Percentiles rank a stretch among this genome's conserved stretches.
Conservation (phyloP, 2,329 filamentous ascomycete species). For the Pseudogymnoascus sp. region DNA sequence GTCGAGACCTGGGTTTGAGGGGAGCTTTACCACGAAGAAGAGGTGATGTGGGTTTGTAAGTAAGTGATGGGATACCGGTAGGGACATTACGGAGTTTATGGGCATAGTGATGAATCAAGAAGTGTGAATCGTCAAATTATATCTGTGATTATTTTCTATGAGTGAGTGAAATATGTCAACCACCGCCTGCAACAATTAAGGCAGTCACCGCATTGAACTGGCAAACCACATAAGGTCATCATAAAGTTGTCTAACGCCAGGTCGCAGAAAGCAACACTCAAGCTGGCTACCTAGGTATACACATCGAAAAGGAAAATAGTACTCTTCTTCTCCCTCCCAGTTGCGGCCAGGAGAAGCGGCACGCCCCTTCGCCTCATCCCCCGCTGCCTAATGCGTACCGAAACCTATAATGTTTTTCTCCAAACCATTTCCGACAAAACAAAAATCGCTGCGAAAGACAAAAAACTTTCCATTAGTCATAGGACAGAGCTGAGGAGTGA, state of each 20-base stretch:
- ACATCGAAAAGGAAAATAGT: conserved; percentile 5
- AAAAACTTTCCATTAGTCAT: neutral
- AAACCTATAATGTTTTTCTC: conserved; percentile 1
- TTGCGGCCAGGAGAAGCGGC: neutral
- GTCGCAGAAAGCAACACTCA: conserved; percentile 4
- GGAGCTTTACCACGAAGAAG: conserved; percentile 32
- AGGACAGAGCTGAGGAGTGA: neutral
- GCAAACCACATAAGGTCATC: conserved; percentile 1
- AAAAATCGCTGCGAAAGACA: conserved; percentile 1
- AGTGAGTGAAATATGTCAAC: neutral
- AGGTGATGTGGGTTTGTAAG: conserved; percentile 12
- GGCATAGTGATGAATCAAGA: conserved; percentile 1
- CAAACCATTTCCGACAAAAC: neutral
- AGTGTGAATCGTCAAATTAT: conserved; percentile 1
- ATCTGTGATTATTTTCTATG: neutral
- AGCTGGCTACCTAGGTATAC: conserved; percentile 5
- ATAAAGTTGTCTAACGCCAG: conserved; percentile 6
- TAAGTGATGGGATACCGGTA: neutral
- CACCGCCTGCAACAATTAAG: neutral
- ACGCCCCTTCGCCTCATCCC: neutral
- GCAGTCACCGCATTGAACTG: neutral
- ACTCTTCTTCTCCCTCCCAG: conserved; percentile 3
- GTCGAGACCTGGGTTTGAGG: conserved; percentile 50
- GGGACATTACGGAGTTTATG: neutral
- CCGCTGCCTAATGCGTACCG: conserved; percentile 1